These are phyloP conservation scores for Sphagnum magellanicum DNA, from an alignment of 228 moss, liverwort and hornwort genomes.

Conservation along the genomic window DNA sequence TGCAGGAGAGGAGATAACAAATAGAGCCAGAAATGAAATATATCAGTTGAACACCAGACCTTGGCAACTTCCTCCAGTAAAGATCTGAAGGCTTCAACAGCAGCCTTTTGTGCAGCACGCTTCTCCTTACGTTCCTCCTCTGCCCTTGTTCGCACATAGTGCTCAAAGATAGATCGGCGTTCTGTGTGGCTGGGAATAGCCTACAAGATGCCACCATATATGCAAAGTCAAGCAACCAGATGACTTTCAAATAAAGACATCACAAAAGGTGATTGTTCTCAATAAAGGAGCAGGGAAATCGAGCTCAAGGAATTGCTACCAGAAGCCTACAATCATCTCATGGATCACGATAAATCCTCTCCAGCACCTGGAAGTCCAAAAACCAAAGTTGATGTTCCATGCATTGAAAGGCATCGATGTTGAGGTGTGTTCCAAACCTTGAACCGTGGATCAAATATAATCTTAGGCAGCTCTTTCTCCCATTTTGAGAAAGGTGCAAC, in stretches of 20 bases:
- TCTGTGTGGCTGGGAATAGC: constrained; percentile 94
- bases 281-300: no score
- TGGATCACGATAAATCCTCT: no score
- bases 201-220: constrained; percentile 22
- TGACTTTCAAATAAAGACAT: background rate
- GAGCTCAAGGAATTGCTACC: no score
- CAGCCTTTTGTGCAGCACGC: constrained; percentile 88
- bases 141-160: constrained; percentile 89
- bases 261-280: no score
- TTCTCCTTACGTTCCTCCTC: constrained; percentile 91
- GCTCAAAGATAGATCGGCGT: constrained; percentile 87
- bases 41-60: constrained; percentile 20
- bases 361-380: no score
- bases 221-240: background rate
- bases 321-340: no score
- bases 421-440: constrained; percentile 36
- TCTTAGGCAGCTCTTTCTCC: constrained; percentile 89
- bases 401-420: no score
- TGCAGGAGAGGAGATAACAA: constrained; percentile 1
- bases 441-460: constrained; percentile 80
- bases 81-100: constrained; percentile 78
- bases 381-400: no score
- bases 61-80: constrained; percentile 77
- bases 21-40: background rate
- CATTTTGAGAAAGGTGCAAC: constrained; percentile 93